phyloP scores from a whole-genome alignment of 257 asterid genomes.

The Primulina eburnea region DNA sequence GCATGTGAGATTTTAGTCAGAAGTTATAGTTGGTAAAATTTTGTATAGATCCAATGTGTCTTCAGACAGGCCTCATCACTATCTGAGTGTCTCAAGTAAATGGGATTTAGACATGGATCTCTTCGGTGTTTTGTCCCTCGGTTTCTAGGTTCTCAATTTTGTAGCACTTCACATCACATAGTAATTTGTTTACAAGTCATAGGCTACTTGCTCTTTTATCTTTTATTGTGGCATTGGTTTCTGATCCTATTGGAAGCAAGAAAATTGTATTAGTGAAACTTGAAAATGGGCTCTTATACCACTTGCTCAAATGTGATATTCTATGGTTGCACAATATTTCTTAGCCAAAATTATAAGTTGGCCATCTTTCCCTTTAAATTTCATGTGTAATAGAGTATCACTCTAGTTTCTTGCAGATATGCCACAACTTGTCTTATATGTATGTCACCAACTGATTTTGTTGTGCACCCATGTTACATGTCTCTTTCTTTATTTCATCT shows the following conservation, averaged over 20 bases:
- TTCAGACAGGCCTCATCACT: not conserved
- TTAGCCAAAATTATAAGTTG: not conserved
- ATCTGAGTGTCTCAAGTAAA: not conserved
- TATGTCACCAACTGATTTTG: constrained; percentile 3
- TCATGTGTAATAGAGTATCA: not conserved
- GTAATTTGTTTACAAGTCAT: not conserved
- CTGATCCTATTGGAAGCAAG: not conserved
- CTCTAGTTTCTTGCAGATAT: not conserved
- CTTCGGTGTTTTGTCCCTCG: not conserved
- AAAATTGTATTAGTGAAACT: no score
- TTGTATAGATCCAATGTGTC: not conserved
- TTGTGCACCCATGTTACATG: constrained; percentile 4
- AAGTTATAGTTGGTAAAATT: no score
- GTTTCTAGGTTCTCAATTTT: not conserved
- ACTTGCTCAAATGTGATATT: not conserved
- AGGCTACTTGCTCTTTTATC: not conserved
- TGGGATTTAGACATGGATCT: not conserved
- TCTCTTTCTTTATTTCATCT: not conserved
- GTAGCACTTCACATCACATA: not conserved
- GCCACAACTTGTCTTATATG: constrained; percentile 5
- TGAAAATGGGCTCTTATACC: not conserved
- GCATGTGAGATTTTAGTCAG: no score
- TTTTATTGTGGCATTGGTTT: not conserved
- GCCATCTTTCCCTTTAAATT: not conserved
- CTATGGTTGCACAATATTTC: not conserved